These are phyloP conservation scores for Aureobasidium subglaciale DNA, from an alignment of 2,329 filamentous ascomycete genomes.

Conservation along the genomic window DNA sequence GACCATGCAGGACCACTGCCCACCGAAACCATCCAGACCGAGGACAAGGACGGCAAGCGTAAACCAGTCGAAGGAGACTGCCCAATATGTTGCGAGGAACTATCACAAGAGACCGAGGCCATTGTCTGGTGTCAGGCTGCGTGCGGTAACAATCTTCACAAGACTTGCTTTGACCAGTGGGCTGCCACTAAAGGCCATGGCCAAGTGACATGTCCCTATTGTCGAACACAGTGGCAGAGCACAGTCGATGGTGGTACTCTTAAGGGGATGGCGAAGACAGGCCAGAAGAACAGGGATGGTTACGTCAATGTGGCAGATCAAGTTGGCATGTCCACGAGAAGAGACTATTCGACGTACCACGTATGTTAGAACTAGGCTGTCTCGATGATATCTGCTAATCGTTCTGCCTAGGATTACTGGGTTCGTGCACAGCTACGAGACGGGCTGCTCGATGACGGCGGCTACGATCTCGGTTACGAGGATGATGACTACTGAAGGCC, in stretches of 20 bases:
- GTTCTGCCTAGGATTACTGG: neutral
- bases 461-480: neutral
- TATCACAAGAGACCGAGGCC: conserved; percentile 23
- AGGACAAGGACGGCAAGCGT: conserved; percentile 42
- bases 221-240: conserved; percentile 24
- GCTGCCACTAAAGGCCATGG: conserved; percentile 23
- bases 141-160: conserved; percentile 58
- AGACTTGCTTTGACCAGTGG: conserved; percentile 51
- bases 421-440: conserved; percentile 1
- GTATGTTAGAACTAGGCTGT: neutral
- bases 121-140: conserved; percentile 54
- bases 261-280: conserved; percentile 22
- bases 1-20: conserved; percentile 46
- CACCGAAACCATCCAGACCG: conserved; percentile 24
- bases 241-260: conserved; percentile 19
- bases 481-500: neutral
- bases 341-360: conserved; percentile 28
- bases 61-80: conserved; percentile 57
- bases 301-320: conserved; percentile 29
- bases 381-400: conserved; percentile 16
- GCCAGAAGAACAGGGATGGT: conserved; percentile 23
- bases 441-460: neutral
- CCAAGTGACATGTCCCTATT: conserved; percentile 28
- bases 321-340: conserved; percentile 23
- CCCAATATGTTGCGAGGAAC: conserved; percentile 47